A percentile compares a stretch with the other conserved stretches of the same genome.
Evolutionary conservation across 2,329 filamentous ascomycete species (phyloP).

Genomic region (Lachnellula subtilissima): DNA sequence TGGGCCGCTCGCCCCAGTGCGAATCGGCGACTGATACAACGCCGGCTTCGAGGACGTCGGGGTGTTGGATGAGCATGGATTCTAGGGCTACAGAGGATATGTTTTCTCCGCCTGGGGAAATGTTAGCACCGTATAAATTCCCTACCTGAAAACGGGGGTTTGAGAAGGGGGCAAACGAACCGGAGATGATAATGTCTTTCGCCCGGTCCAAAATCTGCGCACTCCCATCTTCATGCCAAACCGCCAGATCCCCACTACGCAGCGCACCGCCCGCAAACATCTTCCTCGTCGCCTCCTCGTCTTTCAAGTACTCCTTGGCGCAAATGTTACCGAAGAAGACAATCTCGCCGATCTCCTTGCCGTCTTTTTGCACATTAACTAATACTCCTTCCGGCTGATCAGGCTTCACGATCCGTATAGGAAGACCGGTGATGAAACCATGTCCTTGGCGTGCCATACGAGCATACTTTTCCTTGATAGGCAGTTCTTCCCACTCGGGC

Average conservation of each 20-base stretch:
- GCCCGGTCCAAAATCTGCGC: conserved; percentile 89
- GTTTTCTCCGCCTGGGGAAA: conserved; percentile 75
- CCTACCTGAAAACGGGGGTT: neutral
- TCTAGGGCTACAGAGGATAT: conserved; percentile 93
- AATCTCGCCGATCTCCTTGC: conserved; percentile 76
- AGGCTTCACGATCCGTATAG: conserved; percentile 75
- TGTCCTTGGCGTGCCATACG: conserved; percentile 94
- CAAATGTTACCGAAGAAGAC: conserved; percentile 91
- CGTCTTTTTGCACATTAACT: conserved; percentile 63
- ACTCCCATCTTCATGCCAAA: conserved; percentile 86
- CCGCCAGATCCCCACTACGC: conserved; percentile 88
- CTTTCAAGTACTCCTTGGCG: conserved; percentile 86
- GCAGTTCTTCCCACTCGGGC: conserved; percentile 74
- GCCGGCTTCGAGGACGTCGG: conserved; percentile 83
- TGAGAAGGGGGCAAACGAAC: conserved; percentile 41
- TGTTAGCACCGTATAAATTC: conserved; percentile 2
- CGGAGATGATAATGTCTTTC: conserved; percentile 97
- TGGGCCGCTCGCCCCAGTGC: conserved; percentile 94
- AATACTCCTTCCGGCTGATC: conserved; percentile 64
- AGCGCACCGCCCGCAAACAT: conserved; percentile 81
- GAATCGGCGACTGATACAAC: conserved; percentile 83
- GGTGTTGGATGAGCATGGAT: conserved; percentile 81
- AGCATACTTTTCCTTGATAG: conserved; percentile 71
- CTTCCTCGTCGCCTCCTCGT: conserved; percentile 77
- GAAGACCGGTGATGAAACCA: conserved; percentile 78